A percentile compares a stretch with the other conserved stretches of the same genome.
These are phyloP conservation scores for Chaetothyriales sp. DNA, from an alignment of 2,329 filamentous ascomycete genomes.

Conservation along the genomic window DNA sequence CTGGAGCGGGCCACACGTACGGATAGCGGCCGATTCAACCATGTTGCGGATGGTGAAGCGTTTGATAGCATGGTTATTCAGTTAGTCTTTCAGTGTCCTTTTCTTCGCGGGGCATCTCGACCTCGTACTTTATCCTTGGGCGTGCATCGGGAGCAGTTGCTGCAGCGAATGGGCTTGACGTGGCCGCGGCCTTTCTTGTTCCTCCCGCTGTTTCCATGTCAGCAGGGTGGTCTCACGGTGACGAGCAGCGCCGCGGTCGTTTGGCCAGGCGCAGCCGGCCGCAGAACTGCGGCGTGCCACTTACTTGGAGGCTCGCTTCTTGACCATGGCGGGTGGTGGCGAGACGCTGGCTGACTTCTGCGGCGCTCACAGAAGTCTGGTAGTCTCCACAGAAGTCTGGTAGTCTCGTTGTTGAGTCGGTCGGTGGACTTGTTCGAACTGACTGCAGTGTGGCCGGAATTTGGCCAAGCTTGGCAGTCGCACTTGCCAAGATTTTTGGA, in stretches of 20 bases:
- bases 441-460: not conserved
- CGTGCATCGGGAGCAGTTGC: constrained; percentile 77
- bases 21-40: constrained; percentile 98
- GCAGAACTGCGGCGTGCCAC: constrained; percentile 22
- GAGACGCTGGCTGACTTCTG: constrained; percentile 16
- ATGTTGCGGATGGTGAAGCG: constrained; percentile 99
- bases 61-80: constrained; percentile 62
- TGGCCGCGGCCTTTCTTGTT: constrained; percentile 99
- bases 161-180: constrained; percentile 97
- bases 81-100: not conserved
- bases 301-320: constrained; percentile 64
- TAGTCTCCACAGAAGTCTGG: too few species aligned
- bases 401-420: not conserved
- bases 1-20: constrained; percentile 48
- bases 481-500: not conserved
- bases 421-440: not conserved
- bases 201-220: constrained; percentile 55
- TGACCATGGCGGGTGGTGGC: constrained; percentile 55
- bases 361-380: constrained; percentile 10
- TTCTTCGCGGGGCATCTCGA: not conserved
- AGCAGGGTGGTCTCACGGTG: not conserved
- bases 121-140: constrained; percentile 75
- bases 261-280: not conserved
- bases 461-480: not conserved
- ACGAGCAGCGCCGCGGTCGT: not conserved